These are phyloP conservation scores for Lentinula lateritia DNA, from an alignment of 768 basidiomycete species.

Conservation along the genomic window DNA sequence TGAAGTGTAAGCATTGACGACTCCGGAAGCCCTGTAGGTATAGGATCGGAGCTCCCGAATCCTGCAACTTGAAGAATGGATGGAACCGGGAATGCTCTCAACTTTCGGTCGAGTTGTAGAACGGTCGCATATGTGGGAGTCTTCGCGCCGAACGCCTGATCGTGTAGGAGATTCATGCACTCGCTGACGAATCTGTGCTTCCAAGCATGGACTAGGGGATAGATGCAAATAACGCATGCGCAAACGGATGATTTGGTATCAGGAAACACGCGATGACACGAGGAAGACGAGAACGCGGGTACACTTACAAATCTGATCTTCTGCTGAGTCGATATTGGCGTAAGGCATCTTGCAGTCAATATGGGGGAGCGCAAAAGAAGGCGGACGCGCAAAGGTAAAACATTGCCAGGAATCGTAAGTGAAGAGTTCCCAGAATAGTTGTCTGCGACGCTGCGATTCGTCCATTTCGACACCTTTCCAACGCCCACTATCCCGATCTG, in stretches of 20 bases:
- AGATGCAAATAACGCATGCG: neutral
- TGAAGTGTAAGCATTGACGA: conserved; percentile 53
- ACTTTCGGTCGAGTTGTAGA: conserved; percentile 60
- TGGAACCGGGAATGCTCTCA: conserved; percentile 64
- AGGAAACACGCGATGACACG: neutral
- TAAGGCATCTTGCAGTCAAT: conserved; percentile 63
- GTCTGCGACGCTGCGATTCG: conserved; percentile 59
- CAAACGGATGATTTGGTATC: conserved; percentile 2
- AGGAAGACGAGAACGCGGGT: neutral
- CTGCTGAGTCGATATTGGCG: conserved; percentile 33
- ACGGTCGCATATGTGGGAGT: conserved; percentile 64
- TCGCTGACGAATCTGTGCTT: conserved; percentile 65
- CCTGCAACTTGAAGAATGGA: conserved; percentile 62
- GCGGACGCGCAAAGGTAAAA: conserved; percentile 64
- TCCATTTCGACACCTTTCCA: conserved; percentile 52
- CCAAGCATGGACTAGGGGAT: conserved; percentile 53
- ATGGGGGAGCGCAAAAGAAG: conserved; percentile 62
- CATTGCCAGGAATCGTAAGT: conserved; percentile 55
- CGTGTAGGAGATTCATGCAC: conserved; percentile 64
- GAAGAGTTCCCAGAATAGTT: conserved; percentile 64
- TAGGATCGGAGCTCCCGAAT: conserved; percentile 51
- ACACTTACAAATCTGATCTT: conserved; percentile 56
- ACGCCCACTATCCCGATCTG: conserved; percentile 67
- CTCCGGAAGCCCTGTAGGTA: conserved; percentile 39
- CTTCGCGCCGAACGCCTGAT: conserved; percentile 68